Base-by-base conservation (phyloP, 768 basidiomycete species). In the Lactarius indigo region DNA sequence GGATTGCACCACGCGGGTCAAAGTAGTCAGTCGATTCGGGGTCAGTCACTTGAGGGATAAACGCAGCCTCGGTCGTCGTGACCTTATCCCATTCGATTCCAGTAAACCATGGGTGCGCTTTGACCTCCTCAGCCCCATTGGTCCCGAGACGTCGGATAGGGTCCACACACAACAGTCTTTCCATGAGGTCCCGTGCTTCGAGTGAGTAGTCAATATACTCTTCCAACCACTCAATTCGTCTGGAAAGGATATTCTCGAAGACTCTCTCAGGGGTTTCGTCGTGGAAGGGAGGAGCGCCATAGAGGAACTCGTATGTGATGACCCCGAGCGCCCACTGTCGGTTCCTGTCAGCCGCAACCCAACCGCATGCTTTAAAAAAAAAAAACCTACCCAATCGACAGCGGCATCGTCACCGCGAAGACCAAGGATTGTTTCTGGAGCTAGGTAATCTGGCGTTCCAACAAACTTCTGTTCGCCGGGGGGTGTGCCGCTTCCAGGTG, bases 11-110 rank as follows among this genome's bases (percentile, higher is more conserved):
- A 54, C 97, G 88, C 68, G 95, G 86, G 78, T 99, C 97, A 73
- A 99, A 99, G 79, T 99, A 99, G 76, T 99, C 97, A n/a, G 97
- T 99, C 26, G 94, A 96, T 78, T 98, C 96, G 5, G 96, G 95
- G 77, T 98, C 96, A 17, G 90, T 86, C 39, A 97, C 87, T 74
- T 95, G 91, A 57, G 97, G 97, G 60, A 98, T 94, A 79, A 99
- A 99, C 37, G 90, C 92, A 12, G 95, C 94, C 77, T 96, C 91
- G 6, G 87, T 86, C 9, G 86, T 86, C 9, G 92, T 92, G 62
- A 99, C 87, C 65, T 90, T 89, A 64, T 92, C 87, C 97, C 97
- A 99, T 68, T 98, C 91, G 69, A 98, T 90, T 39, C 86, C 92
- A 56, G 84, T 80, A 73, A 99, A 91, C 81, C 94, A 96, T 0